Base-by-base conservation (phyloP, 805 yeast species). In the Cyberlindnera mississippiensis region DNA sequence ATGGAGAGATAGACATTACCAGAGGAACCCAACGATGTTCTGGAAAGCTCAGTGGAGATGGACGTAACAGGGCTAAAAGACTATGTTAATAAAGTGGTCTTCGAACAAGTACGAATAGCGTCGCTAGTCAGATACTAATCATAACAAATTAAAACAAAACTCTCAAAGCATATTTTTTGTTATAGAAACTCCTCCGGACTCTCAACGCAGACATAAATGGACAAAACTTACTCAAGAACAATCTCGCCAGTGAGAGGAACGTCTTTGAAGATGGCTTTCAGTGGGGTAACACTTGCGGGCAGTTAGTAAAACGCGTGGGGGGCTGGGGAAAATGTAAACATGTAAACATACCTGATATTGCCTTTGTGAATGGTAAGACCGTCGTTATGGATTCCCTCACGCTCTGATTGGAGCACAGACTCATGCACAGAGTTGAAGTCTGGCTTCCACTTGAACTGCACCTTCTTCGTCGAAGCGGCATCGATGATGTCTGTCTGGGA, bases 391-490 rank as follows among this genome's bases (percentile, higher is more conserved):
- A 60, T 51, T 31, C 57, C 59, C 35, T 48, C 53, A 3, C 55
- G 57, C 29, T 56, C 44, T 9, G 71, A 66, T 12, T 56, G 64
- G 15, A 61, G 53, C 12, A 78, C 75, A 8, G 73, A 70, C 37
- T 74, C 66, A 56, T 82, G 84, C 12, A 85, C 88, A 18, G 71
- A 63, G 33, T 73, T 75, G 62, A 87, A 88, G 57, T 89, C 78
- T 1, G 99, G 99, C 33, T 71, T 70, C 99, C 99, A 91, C 46
- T 67, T 68, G 63, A 80, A 93, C 41, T 75, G 71, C 24, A 73
- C 67, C 45, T 64, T 57, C 17, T 63, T 59, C 19, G 67, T 65
- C 4, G 70, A 62, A 16, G 67, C 72, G 49, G 72, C 29, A 10
- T 27, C 79, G 30, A 76, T 74, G 40, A 78, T 75, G 46, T 75